A percentile compares a stretch with the other conserved stretches of the same genome.
These are phyloP conservation scores for Hsuehochloa calcarea DNA, from an alignment of 176 grass and related monocot species.

Conservation along the genomic window DNA sequence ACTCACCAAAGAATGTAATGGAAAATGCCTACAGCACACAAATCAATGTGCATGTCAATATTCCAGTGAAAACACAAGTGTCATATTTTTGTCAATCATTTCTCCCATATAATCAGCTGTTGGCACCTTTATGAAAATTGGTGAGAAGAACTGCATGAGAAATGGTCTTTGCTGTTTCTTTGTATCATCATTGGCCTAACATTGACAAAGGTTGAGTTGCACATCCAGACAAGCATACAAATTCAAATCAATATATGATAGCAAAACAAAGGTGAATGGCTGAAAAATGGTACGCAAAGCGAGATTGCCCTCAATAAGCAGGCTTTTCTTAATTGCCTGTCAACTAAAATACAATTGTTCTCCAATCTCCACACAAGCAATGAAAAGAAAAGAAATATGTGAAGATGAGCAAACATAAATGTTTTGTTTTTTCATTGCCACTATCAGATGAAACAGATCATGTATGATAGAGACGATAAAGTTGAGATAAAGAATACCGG, in stretches of 20 bases:
- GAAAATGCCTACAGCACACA: constrained; percentile 79
- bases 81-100: background rate
- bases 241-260: background rate
- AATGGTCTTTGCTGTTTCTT: constrained; percentile 89
- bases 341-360: background rate
- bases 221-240: constrained; percentile 5
- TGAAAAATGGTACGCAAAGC: background rate
- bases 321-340: background rate
- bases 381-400: background rate
- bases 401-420: background rate
- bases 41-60: constrained; percentile 21
- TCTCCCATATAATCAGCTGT: constrained; percentile 16
- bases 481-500: background rate
- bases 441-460: background rate
- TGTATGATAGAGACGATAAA: background rate
- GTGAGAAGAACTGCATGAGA: constrained; percentile 84
- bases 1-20: constrained; percentile 97
- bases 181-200: constrained; percentile 69
- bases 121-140: constrained; percentile 93
- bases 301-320: background rate
- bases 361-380: background rate
- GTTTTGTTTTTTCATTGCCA: background rate
- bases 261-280: background rate
- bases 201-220: constrained; percentile 19
- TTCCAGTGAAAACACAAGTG: constrained; percentile 9